phyloP scores from a whole-genome alignment of 305 asterid genomes.

The Plantago coronopus region DNA sequence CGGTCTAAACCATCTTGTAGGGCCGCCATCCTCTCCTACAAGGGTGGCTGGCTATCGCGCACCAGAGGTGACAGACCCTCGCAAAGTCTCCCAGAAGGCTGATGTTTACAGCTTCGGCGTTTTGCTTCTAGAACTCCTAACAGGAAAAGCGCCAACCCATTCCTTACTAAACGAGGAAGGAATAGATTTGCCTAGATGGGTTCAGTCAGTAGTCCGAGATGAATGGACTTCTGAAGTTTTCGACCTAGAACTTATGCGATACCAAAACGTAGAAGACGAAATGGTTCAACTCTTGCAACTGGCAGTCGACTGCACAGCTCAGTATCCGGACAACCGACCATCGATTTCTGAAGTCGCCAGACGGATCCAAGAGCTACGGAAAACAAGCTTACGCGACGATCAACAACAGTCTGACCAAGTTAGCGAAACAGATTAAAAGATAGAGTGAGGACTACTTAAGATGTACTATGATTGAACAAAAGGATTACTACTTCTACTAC shows the following conservation, averaged over 20 bases:
- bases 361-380: constrained; percentile 38
- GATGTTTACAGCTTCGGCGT: constrained; percentile 60
- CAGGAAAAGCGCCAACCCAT: constrained; percentile 58
- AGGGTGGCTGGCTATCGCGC: constrained; percentile 53
- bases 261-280: constrained; percentile 43
- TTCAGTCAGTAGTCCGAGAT: constrained; percentile 49
- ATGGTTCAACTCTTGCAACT: constrained; percentile 61
- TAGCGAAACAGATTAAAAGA: constrained; percentile 33
- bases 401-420: constrained; percentile 34
- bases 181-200: constrained; percentile 61
- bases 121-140: constrained; percentile 51
- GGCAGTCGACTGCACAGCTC: constrained; percentile 56
- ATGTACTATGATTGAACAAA: background rate
- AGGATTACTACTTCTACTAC: too few species aligned
- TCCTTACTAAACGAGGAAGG: constrained; percentile 62
- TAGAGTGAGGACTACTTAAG: background rate
- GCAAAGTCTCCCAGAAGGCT: constrained; percentile 46
- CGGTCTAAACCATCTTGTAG: constrained; percentile 43
- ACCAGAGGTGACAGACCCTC: constrained; percentile 51
- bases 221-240: constrained; percentile 66
- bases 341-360: constrained; percentile 32
- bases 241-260: constrained; percentile 46
- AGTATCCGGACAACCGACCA: constrained; percentile 52
- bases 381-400: constrained; percentile 21
- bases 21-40: constrained; percentile 36